Evolutionary conservation across 2,329 filamentous ascomycete genomes (phyloP).

Genomic region (Cordyceps tenuipes): DNA sequence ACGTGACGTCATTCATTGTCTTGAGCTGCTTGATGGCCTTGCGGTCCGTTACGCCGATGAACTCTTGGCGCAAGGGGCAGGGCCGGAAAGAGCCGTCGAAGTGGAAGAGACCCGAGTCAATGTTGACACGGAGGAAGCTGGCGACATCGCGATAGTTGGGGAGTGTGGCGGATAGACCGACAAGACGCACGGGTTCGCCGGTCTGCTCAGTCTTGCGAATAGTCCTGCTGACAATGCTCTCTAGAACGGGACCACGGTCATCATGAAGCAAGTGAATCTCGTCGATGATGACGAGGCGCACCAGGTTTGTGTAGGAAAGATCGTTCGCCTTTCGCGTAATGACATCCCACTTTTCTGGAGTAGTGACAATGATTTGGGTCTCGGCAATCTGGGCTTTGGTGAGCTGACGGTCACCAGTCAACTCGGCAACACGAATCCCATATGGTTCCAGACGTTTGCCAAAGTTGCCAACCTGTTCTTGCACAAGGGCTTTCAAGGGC

Average conservation of each 20-base stretch:
- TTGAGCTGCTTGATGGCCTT: slow-evolving; percentile 98
- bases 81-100: slow-evolving; percentile 92
- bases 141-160: slow-evolving; percentile 96
- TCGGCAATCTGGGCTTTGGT: slow-evolving; percentile 98
- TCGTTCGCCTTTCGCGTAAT: slow-evolving; percentile 97
- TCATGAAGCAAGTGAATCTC: slow-evolving; percentile 98
- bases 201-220: slow-evolving; percentile 92
- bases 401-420: slow-evolving; percentile 94
- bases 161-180: slow-evolving; percentile 88
- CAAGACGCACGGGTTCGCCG: slow-evolving; percentile 81
- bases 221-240: slow-evolving; percentile 92
- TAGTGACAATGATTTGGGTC: slow-evolving; percentile 96
- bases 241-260: slow-evolving; percentile 89
- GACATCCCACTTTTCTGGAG: slow-evolving; percentile 98
- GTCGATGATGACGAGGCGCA: slow-evolving; percentile 91
- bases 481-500: slow-evolving; percentile 87
- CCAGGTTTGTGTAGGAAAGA: slow-evolving; percentile 93
- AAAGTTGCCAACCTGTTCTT: slow-evolving; percentile 97
- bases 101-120: slow-evolving; percentile 80
- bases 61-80: slow-evolving; percentile 92
- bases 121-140: slow-evolving; percentile 86
- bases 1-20: slow-evolving; percentile 98
- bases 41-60: slow-evolving; percentile 93
- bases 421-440: slow-evolving; percentile 85
- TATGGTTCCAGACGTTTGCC: slow-evolving; percentile 84